These are phyloP conservation scores for Cucurbita pepo DNA, from an alignment of 306 rosid species.

Conservation along the genomic window DNA sequence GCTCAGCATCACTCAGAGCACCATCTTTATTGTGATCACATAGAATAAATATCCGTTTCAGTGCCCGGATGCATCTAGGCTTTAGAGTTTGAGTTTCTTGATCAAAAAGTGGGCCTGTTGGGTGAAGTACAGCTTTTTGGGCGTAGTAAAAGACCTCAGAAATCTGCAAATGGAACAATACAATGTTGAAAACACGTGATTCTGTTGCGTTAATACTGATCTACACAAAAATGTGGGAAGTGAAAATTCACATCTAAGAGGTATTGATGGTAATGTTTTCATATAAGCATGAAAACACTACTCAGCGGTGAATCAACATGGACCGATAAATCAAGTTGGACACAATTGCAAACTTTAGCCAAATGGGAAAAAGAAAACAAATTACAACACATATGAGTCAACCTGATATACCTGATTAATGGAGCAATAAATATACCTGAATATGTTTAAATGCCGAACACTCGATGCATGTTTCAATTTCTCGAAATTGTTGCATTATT, in stretches of 20 bases:
- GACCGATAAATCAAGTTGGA: background rate
- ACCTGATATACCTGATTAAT: background rate
- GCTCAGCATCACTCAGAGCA: conserved; percentile 50
- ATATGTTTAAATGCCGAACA: conserved; percentile 85
- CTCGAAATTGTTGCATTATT: conserved; percentile 96
- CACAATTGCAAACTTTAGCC: background rate
- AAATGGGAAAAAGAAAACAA: background rate
- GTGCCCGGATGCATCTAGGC: conserved; percentile 86
- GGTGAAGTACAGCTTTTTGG: conserved; percentile 97
- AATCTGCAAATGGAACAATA: conserved; percentile 33
- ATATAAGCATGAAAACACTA: background rate
- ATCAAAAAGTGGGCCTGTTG: conserved; percentile 90
- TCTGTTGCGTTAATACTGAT: background rate
- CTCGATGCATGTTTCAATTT: conserved; percentile 97
- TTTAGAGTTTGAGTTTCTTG: conserved; percentile 90
- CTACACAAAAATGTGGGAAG: background rate
- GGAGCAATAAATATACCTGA: conserved; percentile 37
- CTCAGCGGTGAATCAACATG: background rate
- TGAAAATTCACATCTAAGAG: background rate
- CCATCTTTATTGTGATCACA: conserved; percentile 95
- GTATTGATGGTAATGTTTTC: background rate
- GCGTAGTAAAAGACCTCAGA: conserved; percentile 98
- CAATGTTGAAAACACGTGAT: background rate
- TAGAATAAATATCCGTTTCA: conserved; percentile 86
- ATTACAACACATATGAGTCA: background rate